Evolutionary conservation across 2,329 filamentous ascomycete genomes (phyloP).

Genomic region (Ophiosphaerella narmari): DNA sequence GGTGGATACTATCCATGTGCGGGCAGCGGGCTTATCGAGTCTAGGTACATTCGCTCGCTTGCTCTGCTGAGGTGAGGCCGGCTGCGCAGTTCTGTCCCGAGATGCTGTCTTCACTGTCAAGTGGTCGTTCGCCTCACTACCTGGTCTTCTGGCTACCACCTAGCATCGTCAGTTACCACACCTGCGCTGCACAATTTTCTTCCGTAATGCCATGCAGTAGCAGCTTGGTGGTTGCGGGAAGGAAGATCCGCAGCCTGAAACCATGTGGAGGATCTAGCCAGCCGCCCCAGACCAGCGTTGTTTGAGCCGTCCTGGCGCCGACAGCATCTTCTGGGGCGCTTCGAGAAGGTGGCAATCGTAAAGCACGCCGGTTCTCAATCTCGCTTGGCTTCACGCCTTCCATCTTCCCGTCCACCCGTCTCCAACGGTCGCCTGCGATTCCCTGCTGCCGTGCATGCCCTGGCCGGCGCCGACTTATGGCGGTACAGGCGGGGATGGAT

Average conservation of each 20-base stretch:
- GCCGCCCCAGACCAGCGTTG: conserved; percentile 8
- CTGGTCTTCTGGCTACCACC: neutral
- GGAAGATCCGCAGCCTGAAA: conserved; percentile 23
- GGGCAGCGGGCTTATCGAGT: too few species aligned
- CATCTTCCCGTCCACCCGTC: conserved; percentile 31
- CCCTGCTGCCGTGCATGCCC: conserved; percentile 18
- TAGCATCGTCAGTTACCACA: neutral
- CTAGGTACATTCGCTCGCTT: too few species aligned
- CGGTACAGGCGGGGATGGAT: conserved; percentile 30
- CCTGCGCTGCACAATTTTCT: neutral
- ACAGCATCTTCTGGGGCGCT: conserved; percentile 13
- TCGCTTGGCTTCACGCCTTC: conserved; percentile 20
- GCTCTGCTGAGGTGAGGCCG: conserved; percentile 1
- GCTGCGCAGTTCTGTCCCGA: conserved; percentile 10
- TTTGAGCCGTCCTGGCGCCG: neutral
- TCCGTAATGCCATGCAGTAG: conserved; percentile 5
- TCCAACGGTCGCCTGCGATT: conserved; percentile 27
- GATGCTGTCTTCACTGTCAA: neutral
- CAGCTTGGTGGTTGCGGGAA: conserved; percentile 15
- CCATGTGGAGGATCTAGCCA: conserved; percentile 17
- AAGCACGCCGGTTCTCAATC: conserved; percentile 14
- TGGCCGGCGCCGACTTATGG: neutral
- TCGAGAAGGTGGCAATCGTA: conserved; percentile 12
- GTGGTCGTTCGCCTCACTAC: too few species aligned
- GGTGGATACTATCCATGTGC: neutral